Conservation (phyloP, 805 yeast genomes). For the Metschnikowia dekortorum region DNA sequence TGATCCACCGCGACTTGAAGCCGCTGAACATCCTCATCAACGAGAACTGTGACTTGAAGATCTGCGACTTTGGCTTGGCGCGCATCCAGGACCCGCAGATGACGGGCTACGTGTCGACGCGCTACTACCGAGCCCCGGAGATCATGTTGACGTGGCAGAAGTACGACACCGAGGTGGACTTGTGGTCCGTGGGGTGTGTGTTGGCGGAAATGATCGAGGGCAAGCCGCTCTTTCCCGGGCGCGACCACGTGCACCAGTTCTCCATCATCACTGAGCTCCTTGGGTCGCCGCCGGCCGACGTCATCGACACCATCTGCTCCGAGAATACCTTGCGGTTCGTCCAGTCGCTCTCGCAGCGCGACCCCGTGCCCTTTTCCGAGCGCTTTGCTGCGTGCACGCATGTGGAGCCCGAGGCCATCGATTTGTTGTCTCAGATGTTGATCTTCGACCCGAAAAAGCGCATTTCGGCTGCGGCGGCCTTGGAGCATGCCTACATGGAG, state of each 20-base stretch:
- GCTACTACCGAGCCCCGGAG: constrained; percentile 97
- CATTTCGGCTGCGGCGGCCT: constrained; percentile 86
- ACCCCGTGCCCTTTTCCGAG: constrained; percentile 82
- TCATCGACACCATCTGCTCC: constrained; percentile 91
- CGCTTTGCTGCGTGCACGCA: constrained; percentile 61
- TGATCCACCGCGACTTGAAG: constrained; percentile 83
- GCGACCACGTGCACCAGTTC: constrained; percentile 97
- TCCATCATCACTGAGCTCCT: constrained; percentile 92
- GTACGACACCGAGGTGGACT: constrained; percentile 93
- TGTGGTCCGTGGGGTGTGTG: constrained; percentile 97
- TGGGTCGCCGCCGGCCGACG: constrained; percentile 96
- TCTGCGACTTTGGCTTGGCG: constrained; percentile 93
- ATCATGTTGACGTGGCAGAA: constrained; percentile 99
- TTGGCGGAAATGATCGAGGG: constrained; percentile 98
- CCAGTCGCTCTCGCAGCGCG: constrained; percentile 86
- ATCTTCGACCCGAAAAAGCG: constrained; percentile 94
- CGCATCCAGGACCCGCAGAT: constrained; percentile 97
- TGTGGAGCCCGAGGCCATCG: constrained; percentile 58
- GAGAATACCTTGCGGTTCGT: constrained; percentile 94
- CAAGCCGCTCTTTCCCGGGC: constrained; percentile 94
- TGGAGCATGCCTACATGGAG: constrained; percentile 84
- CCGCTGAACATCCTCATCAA: constrained; percentile 81
- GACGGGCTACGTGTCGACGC: constrained; percentile 96
- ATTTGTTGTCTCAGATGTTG: constrained; percentile 81
- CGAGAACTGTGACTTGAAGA: constrained; percentile 87